Base-by-base conservation (phyloP, 257 asterid species). In the Parsonsia alboflavescens region DNA sequence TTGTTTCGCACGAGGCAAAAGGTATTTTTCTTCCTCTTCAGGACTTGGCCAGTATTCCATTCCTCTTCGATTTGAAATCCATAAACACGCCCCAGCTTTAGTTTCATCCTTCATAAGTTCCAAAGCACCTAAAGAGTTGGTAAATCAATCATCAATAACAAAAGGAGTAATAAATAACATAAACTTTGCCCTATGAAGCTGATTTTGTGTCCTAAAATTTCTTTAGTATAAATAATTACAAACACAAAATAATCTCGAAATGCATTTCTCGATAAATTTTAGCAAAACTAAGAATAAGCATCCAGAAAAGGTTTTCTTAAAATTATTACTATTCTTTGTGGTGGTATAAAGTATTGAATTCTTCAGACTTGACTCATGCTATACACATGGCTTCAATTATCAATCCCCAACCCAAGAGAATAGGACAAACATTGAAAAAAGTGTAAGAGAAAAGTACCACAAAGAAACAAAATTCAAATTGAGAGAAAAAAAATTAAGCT, bases 1-100 rank as follows among this genome's bases (percentile, higher is more conserved):
- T 21, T 78, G 71, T 59, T 78, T 78, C 64, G 70, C 84, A 50
- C 85, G 82, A 52, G 73, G 80, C 48, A 86, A 4, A 53, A 78
- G 86, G 74, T 80, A 94, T 77, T 90, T 94, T 61, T 86, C 93
- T 85, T 92, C 96, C 84, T 94, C 99, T 49, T 72, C 83, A 68
- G 96, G 90, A 77, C 95, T 86, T 77, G 97, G 97, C 99, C 97
- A 92, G 81, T 94, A 92, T 79, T 90, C 96, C 72, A 89, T 64
- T 69, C 99, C 99, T 81, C 93, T 94, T 78, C 93, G 87, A 33
- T 84, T 89, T 77, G 96, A 78, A 73, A 94, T 88, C 99, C 98
- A 94, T 76, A 92, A 80, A 84, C 99, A 94, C 44, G 93, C 79
- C 52, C 99, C 99, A 78, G 99, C 95, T 86, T 92, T 89, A 82